Conservation (phyloP, 495 filamentous ascomycete species). For the Astrocystis sublimbata region DNA sequence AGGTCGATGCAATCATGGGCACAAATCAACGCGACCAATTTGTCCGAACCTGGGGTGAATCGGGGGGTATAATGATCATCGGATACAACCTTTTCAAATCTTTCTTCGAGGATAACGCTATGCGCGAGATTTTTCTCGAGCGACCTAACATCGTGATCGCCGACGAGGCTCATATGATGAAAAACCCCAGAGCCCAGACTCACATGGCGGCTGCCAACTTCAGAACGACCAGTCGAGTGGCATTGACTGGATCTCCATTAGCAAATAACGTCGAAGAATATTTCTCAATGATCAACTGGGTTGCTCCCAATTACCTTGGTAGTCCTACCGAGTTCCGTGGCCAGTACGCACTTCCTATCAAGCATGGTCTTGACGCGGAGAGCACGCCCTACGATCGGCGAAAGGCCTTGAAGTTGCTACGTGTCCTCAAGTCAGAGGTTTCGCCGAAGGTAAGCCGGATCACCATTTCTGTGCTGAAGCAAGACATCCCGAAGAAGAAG, state of each 20-base stretch:
- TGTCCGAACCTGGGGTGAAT: conserved; percentile 59
- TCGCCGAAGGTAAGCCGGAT: conserved; percentile 77
- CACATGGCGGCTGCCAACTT: conserved; percentile 57
- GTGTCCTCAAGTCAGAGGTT: conserved; percentile 69
- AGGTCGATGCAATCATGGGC: conserved; percentile 41
- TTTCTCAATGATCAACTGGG: conserved; percentile 85
- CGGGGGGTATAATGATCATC: conserved; percentile 74
- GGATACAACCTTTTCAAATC: conserved; percentile 66
- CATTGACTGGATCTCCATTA: conserved; percentile 83
- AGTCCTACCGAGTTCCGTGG: conserved; percentile 61
- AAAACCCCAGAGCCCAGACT: conserved; percentile 59
- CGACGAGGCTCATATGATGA: conserved; percentile 84
- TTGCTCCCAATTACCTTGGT: conserved; percentile 76
- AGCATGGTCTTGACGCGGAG: conserved; percentile 65
- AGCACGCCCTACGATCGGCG: conserved; percentile 56
- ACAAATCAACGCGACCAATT: conserved; percentile 38
- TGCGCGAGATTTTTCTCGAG: conserved; percentile 50
- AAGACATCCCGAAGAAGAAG: conserved; percentile 67
- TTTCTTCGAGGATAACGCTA: conserved; percentile 31
- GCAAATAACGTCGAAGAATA: conserved; percentile 83
- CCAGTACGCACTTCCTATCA: conserved; percentile 72
- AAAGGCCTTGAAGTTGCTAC: conserved; percentile 62
- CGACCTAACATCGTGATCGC: conserved; percentile 75
- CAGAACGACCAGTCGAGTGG: conserved; percentile 71
- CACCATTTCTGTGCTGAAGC: conserved; percentile 64